phyloP scores from a whole-genome alignment of 352 stramenopile genomes.

The Albugo candida region DNA sequence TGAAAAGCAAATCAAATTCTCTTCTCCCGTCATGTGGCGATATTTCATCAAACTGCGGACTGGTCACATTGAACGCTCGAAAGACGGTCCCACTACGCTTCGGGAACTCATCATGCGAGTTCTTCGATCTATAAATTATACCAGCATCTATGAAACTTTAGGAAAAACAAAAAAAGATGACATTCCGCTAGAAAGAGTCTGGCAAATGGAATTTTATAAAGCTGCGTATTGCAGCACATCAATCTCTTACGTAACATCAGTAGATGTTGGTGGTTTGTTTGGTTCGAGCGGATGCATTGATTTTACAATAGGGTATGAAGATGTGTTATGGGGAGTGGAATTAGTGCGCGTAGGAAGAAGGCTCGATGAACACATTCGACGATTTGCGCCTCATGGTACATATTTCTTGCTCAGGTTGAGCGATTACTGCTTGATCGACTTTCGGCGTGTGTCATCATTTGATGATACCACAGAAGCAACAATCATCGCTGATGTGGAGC shows the following conservation, averaged over 20 bases:
- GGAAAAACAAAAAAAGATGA: not conserved
- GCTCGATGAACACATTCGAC: constrained; percentile 2
- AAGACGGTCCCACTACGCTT: constrained; percentile 5
- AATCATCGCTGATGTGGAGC: too few relatives aligned
- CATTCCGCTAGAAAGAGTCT: constrained; percentile 7
- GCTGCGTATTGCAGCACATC: constrained; percentile 7
- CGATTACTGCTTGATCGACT: too few relatives aligned
- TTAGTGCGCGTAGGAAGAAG: constrained; percentile 5
- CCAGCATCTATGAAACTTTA: constrained; percentile 2
- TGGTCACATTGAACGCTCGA: constrained; percentile 7
- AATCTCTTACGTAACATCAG: constrained; percentile 7
- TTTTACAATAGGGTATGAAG: constrained; percentile 7
- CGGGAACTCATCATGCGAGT: constrained; percentile 5
- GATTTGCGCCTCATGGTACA: constrained; percentile 8
- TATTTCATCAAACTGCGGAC: constrained; percentile 11
- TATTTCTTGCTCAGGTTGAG: too few relatives aligned
- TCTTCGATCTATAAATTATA: constrained; percentile 8
- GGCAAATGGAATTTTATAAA: constrained; percentile 14
- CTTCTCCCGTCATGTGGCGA: constrained; percentile 10
- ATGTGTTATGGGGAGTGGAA: constrained; percentile 8
- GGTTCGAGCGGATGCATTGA: constrained; percentile 8
- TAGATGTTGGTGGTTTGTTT: constrained; percentile 8
- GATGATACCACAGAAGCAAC: too few relatives aligned
- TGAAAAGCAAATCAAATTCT: constrained; percentile 3
- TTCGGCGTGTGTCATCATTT: too few relatives aligned